Conservation (phyloP, 2,329 filamentous ascomycete species). For the Verticillium longisporum region DNA sequence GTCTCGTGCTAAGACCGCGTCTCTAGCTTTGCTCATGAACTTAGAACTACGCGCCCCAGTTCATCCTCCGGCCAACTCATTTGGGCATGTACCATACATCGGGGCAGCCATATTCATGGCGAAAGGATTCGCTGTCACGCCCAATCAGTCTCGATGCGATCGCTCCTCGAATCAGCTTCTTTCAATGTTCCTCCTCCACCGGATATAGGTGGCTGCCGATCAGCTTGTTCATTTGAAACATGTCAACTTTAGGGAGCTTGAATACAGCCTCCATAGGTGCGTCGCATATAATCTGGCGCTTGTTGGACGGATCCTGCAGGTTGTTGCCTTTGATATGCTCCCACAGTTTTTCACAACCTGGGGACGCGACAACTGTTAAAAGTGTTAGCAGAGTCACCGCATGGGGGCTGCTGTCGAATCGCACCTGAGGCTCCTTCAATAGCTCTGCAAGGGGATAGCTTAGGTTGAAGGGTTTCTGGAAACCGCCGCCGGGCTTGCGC, state of each 20-base stretch:
- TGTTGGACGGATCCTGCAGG: slow-evolving; percentile 85
- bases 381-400: slow-evolving; percentile 12
- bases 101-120: no score
- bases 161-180: no score
- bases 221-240: slow-evolving; percentile 99
- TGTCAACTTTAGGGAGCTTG: slow-evolving; percentile 84
- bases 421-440: slow-evolving; percentile 61
- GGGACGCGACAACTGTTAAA: slow-evolving; percentile 71
- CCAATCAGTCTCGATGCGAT: no score
- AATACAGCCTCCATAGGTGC: slow-evolving; percentile 88
- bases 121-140: no score
- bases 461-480: slow-evolving; percentile 79
- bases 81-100: no score
- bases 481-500: slow-evolving; percentile 84
- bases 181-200: slow-evolving; percentile 56
- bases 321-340: slow-evolving; percentile 84
- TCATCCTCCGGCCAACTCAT: no score
- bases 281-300: slow-evolving; percentile 89
- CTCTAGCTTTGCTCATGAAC: no score
- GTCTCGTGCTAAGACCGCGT: no score
- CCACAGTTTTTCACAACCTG: slow-evolving; percentile 98
- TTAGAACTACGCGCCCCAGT: no score
- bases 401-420: not conserved
- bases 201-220: slow-evolving; percentile 85
- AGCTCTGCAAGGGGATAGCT: slow-evolving; percentile 64